Evolutionary conservation across 2,329 filamentous ascomycete genomes (phyloP), one percentile per base, ranked within the genome.

Genomic region (Gremmenia infestans): DNA sequence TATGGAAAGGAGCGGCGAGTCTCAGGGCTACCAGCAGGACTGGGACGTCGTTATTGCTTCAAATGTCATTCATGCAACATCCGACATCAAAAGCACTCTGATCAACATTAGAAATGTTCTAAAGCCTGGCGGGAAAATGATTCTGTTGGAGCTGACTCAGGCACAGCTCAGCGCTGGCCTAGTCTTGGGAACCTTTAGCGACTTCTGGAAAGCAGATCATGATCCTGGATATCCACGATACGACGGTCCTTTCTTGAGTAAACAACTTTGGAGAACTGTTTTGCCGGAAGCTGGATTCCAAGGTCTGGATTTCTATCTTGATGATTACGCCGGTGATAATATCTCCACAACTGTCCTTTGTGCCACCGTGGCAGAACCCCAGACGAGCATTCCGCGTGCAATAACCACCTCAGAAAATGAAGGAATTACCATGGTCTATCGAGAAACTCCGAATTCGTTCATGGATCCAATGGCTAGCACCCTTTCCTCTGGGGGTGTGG

Each of bases 11-110:
- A 37, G 66, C 67, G 51, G 39, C 1, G 52, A 55, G 4, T 6
- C 4, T 5, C 72, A 74, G 53, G 72, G 71, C 15, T 73, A 69
- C 40, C 65, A 68, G 17, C 62, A 56, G 3, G 15, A 39, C 3
- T 73, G 55, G 52, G 63, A 66, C 45, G 35, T 66, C 25, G 51
- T 66, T 14, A 50, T 66, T 43, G 61, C 63, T 14, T 42, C 63
- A 2, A 66, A 65, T 37, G 63, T 65, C n/a, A 36, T 66, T 15
- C 63, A 66, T 50, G 63, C 63, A 1, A 66, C 63, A 8, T n/a
- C 46, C 17, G 48, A 40, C 15, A 36, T 66, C 2, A 15, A 45
- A 12, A 42, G 52, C 2, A 59, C 63, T 1, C n/a, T 66, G 11
- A 14, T 22, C 3, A 62, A 66, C 45, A 48, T 63, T 4, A 54